A percentile compares a stretch with the other conserved stretches of the same genome.
Conservation (phyloP, 768 basidiomycete genomes). For the Amanita polypyramis region DNA sequence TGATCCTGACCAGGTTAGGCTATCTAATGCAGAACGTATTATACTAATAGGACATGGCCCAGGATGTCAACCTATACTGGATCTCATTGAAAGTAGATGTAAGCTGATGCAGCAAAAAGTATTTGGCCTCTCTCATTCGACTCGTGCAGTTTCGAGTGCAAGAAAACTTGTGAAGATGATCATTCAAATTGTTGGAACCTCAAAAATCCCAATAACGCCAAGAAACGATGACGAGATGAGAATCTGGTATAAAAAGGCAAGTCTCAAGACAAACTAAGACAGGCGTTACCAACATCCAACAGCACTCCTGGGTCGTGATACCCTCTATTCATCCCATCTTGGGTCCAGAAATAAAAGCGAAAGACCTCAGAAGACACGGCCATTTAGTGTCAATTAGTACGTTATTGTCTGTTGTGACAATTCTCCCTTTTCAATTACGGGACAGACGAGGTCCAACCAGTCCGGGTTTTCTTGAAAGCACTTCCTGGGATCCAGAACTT, state of each 20-base stretch:
- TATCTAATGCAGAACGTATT: constrained; percentile 63
- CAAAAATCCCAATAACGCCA: constrained; percentile 43
- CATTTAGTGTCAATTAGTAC: constrained; percentile 52
- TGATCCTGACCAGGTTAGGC: constrained; percentile 28
- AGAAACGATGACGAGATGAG: constrained; percentile 45
- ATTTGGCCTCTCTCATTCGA: not conserved
- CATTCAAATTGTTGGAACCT: constrained; percentile 69
- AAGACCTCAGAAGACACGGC: constrained; percentile 53
- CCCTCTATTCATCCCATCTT: constrained; percentile 51
- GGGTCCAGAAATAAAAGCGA: constrained; percentile 27
- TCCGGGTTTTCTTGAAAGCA: constrained; percentile 60
- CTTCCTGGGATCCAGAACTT: constrained; percentile 55
- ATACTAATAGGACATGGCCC: constrained; percentile 83
- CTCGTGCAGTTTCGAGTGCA: constrained; percentile 22
- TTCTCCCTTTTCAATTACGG: not conserved
- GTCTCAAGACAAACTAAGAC: constrained; percentile 7
- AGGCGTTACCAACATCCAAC: constrained; percentile 6
- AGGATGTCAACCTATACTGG: constrained; percentile 68
- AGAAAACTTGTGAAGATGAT: constrained; percentile 59
- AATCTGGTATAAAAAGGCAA: constrained; percentile 66
- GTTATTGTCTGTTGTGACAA: constrained; percentile 8
- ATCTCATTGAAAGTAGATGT: constrained; percentile 68
- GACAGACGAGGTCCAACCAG: constrained; percentile 61
- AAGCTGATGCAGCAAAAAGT: constrained; percentile 12
- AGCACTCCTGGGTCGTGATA: constrained; percentile 68